Evolutionary conservation across 768 basidiomycete genomes (phyloP).

Genomic region (Leccinum barrowsii): DNA sequence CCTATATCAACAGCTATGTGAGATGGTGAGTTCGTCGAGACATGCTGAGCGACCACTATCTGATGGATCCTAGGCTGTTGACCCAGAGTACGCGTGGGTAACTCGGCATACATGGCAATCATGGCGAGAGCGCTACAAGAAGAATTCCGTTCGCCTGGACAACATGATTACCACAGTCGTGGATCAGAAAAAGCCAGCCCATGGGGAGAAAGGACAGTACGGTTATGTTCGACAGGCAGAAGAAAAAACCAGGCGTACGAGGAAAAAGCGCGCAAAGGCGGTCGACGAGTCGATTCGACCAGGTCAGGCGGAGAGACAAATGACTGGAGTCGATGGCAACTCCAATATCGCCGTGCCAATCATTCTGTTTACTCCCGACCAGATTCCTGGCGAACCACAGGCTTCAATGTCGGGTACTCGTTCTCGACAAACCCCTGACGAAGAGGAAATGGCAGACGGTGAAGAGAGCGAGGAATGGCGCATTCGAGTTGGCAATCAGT

Average conservation of each 20-base stretch:
- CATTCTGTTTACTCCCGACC: slow-evolving; percentile 25
- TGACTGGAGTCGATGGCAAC: slow-evolving; percentile 8
- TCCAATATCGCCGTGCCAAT: slow-evolving; percentile 16
- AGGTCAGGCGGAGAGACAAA: slow-evolving; percentile 21
- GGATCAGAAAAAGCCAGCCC: slow-evolving; percentile 61
- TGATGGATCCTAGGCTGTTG: slow-evolving; percentile 42
- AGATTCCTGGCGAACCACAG: slow-evolving; percentile 25
- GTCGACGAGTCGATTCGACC: slow-evolving; percentile 22
- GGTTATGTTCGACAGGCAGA: slow-evolving; percentile 77
- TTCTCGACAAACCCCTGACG: slow-evolving; percentile 44
- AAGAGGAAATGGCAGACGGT: slow-evolving; percentile 66
- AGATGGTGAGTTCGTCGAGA: slow-evolving; percentile 46
- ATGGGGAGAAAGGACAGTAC: slow-evolving; percentile 78
- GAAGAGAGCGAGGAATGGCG: slow-evolving; percentile 62
- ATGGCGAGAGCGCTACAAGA: slow-evolving; percentile 88
- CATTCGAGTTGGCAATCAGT: slow-evolving; percentile 56
- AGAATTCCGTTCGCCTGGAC: slow-evolving; percentile 69
- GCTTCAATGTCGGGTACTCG: slow-evolving; percentile 21
- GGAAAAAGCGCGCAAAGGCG: slow-evolving; percentile 45
- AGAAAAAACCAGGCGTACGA: slow-evolving; percentile 57
- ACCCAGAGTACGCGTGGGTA: slow-evolving; percentile 79
- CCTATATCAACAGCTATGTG: slow-evolving; percentile 77
- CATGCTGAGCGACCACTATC: not conserved
- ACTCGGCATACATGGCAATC: slow-evolving; percentile 85
- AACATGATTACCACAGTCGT: slow-evolving; percentile 61